Evolutionary conservation across 192 early-diverging fungal genomes (phyloP).

Genomic region (Paraglomus occultum): DNA sequence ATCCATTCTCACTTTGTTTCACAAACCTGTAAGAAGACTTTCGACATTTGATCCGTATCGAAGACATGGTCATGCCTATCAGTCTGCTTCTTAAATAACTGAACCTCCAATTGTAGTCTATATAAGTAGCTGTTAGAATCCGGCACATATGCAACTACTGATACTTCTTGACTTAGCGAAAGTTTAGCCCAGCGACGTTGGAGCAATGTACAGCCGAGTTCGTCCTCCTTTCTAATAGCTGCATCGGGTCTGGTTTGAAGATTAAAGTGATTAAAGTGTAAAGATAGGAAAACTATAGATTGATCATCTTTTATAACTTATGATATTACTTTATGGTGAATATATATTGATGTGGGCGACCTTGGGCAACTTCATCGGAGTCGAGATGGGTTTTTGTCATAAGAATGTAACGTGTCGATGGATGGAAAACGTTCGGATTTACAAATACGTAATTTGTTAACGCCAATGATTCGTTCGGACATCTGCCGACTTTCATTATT

Average conservation of each 20-base stretch:
- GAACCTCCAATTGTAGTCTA: constrained; percentile 56
- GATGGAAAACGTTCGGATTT: constrained; percentile 68
- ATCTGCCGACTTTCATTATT: constrained; percentile 41
- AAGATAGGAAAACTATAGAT: not conserved
- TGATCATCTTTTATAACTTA: too few relatives aligned
- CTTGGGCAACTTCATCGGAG: too few relatives aligned
- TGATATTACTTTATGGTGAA: constrained; percentile 71
- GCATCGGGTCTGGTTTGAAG: not conserved
- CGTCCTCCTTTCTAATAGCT: not conserved
- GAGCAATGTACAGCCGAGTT: constrained; percentile 51
- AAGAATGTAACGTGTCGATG: constrained; percentile 64
- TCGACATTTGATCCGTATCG: constrained; percentile 72
- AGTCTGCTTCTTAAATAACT: constrained; percentile 50
- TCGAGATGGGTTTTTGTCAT: constrained; percentile 42
- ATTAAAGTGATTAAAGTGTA: not conserved
- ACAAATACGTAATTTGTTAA: constrained; percentile 80
- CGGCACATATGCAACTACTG: constrained; percentile 65
- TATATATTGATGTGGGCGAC: constrained; percentile 52
- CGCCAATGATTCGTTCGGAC: constrained; percentile 46
- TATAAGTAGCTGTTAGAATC: constrained; percentile 45
- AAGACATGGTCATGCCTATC: constrained; percentile 53
- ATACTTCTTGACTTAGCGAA: constrained; percentile 59
- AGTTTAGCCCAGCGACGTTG: constrained; percentile 70
- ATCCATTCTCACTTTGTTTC: not conserved
- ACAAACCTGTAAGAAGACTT: constrained; percentile 54